Base-by-base conservation (phyloP, 2,329 filamentous ascomycete genomes). In the Ceratocystis cacaofunesta region DNA sequence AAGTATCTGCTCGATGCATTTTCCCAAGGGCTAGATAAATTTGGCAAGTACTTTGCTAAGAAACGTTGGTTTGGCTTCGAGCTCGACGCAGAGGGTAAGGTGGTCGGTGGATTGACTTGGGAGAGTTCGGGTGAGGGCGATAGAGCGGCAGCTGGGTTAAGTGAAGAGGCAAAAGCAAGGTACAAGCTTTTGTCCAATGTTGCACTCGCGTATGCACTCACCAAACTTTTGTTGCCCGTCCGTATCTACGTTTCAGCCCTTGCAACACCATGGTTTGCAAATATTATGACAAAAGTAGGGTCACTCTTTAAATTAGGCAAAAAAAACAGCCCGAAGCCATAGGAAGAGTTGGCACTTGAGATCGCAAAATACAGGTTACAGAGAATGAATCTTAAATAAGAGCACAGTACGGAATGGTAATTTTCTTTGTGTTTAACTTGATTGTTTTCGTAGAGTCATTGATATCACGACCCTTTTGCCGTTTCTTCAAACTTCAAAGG, bases 201-300 rank as follows among this genome's bases (percentile, higher is more conserved):
- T 69, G 94, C 90, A 28, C 87, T 94, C 22, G 92, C 94, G 4
- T 99, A 94, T 78, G 88, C 90, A 0, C 82, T 96, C 68, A 95
- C 90, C 0, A 99, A 99, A 76, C 85, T 85, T 17, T 72, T 97
- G 67, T 74, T 99, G 69, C 90, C 94, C 0, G 71, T 89, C 12
- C 82, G 94, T 70, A 82, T 99, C 68, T 77, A 87, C 30, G 75
- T 84, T 5, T 96, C 92, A 76, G 81, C 95, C 3, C 95, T 89
- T 90, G 87, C 83, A 15, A 96, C 94, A 60, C 94, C 94, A 3
- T 95, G 90, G 88, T 95, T 97, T 79, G 92, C 92, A 1, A 82
- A 85, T 55, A 25, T 43, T 2, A 32, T 63, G n/a, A 48, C 30
- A 30, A 63, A 41, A 28, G 46, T 19, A 8, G 28, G 10, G 10